Evolutionary conservation across 1,284 basidiomycete species (phyloP), one percentile per base, ranked within the genome.

Genomic region (Porodaedalea pini): DNA sequence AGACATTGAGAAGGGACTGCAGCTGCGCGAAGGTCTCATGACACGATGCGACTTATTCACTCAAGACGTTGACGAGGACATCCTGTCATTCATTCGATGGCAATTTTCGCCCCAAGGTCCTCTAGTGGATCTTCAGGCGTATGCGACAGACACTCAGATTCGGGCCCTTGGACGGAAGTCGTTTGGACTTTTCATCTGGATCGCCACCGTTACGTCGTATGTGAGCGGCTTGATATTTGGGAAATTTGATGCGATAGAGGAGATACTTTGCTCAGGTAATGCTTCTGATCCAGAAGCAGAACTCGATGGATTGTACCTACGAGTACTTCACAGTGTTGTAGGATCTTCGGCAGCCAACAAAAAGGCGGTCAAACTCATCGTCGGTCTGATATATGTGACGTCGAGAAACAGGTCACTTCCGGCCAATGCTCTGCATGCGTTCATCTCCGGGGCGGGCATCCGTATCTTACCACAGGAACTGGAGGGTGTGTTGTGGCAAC

Each of bases 121-220:
- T n/a, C n/a, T n/a, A n/a, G n/a, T n/a, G n/a, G n/a, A n/a, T n/a
- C n/a, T n/a, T n/a, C n/a, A n/a, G n/a, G n/a, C n/a, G n/a, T n/a
- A n/a, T n/a, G n/a, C n/a, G n/a, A n/a, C n/a, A n/a, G n/a, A n/a
- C n/a, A n/a, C n/a, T 67, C 32, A 34, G 32, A 34, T 34, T 34
- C 7, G 6, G 7, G 39, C 66, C 8, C 58, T 69, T 27, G 63
- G 64, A 15, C 34, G 61, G 25, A 67, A 62, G 34, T 58, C 67
- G 2, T 58, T 59, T 19, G 65, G 66, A 4, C 56, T 68, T 11
- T 69, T 69, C 43, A 69, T 69, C 15, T 69, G 67, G 51, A 63
- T 68, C 4, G 55, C 61, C 19, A 69, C 68, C 1, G 66, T 68
- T 27, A 58, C 13, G 15, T 4, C 36, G 11, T 19, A 25, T 21